Evolutionary conservation across 2,329 filamentous ascomycete species (phyloP).

Genomic region (Emericellopsis cladophorae): DNA sequence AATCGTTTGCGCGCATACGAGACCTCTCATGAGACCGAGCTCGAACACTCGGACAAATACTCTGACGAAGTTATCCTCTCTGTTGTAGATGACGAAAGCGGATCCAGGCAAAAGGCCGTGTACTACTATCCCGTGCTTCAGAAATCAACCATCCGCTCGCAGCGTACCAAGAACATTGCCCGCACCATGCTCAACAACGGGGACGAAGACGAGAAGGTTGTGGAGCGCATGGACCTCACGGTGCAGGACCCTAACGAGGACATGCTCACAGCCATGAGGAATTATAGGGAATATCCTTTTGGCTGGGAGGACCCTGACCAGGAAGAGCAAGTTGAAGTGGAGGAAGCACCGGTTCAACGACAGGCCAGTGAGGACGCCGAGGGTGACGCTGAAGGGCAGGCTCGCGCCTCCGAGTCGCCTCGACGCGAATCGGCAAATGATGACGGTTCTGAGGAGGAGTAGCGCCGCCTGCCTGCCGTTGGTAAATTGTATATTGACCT

Average conservation of each 20-base stretch:
- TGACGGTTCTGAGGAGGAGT: conserved; percentile 31
- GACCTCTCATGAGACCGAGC: conserved; percentile 43
- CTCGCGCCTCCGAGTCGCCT: too few relatives aligned
- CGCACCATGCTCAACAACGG: conserved; percentile 30
- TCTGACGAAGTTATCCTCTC: conserved; percentile 50
- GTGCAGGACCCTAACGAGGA: conserved; percentile 43
- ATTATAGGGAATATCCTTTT: conserved; percentile 39
- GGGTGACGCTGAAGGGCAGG: conserved; percentile 9
- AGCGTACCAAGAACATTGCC: conserved; percentile 51
- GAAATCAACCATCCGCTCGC: conserved; percentile 47
- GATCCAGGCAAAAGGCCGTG: conserved; percentile 41
- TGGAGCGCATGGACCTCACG: conserved; percentile 43
- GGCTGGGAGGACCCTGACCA: conserved; percentile 28
- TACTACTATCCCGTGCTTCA: conserved; percentile 61
- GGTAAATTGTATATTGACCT: too few relatives aligned
- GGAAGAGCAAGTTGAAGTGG: conserved; percentile 17
- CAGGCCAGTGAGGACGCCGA: conserved; percentile 11
- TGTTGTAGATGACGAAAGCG: conserved; percentile 37
- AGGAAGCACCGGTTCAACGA: conserved; percentile 4
- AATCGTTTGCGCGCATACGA: conserved; percentile 52
- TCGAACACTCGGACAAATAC: conserved; percentile 47
- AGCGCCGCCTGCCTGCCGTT: not conserved
- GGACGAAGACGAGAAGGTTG: conserved; percentile 35
- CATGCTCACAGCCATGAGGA: conserved; percentile 35
- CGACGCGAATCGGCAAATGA: conserved; percentile 20